These are phyloP conservation scores for Amyloporia xantha DNA, from an alignment of 768 basidiomycete species.

Conservation along the genomic window DNA sequence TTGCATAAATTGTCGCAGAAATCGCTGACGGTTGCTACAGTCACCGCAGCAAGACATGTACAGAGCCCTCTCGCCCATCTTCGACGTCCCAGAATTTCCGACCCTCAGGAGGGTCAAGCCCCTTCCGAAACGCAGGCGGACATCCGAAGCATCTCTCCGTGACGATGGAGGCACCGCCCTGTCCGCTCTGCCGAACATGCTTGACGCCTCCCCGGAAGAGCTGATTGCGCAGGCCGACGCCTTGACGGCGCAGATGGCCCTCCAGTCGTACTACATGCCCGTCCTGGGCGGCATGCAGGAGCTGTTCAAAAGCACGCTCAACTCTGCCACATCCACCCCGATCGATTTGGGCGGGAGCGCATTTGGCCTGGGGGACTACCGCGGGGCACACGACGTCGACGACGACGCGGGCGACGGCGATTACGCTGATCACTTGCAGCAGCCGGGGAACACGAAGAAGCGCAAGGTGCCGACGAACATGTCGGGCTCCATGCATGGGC, in stretches of 20 bases:
- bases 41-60: slow-evolving; percentile 35
- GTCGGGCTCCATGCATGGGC: slow-evolving; percentile 33
- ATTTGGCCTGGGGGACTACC: slow-evolving; percentile 10
- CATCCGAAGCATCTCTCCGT: slow-evolving; percentile 25
- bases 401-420: slow-evolving; percentile 55
- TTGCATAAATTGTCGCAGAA: background rate
- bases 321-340: slow-evolving; percentile 11
- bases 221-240: slow-evolving; percentile 51
- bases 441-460: slow-evolving; percentile 84
- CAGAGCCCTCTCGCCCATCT: slow-evolving; percentile 48
- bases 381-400: slow-evolving; percentile 23
- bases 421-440: slow-evolving; percentile 61
- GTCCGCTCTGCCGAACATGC: slow-evolving; percentile 17
- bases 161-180: slow-evolving; percentile 9
- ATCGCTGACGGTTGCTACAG: background rate
- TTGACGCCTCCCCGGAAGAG: slow-evolving; percentile 47
- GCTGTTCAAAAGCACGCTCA: slow-evolving; percentile 27
- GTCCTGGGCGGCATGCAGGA: slow-evolving; percentile 43
- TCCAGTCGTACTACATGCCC: slow-evolving; percentile 61
- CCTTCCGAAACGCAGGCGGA: slow-evolving; percentile 69
- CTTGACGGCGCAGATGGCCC: slow-evolving; percentile 50
- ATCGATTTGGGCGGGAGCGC: slow-evolving; percentile 20
- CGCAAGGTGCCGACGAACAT: slow-evolving; percentile 74
- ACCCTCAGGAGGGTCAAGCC: slow-evolving; percentile 65
- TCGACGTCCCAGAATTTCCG: slow-evolving; percentile 61